Base-by-base conservation (phyloP, 208 protist genomes). In the Porcisia deanei region DNA sequence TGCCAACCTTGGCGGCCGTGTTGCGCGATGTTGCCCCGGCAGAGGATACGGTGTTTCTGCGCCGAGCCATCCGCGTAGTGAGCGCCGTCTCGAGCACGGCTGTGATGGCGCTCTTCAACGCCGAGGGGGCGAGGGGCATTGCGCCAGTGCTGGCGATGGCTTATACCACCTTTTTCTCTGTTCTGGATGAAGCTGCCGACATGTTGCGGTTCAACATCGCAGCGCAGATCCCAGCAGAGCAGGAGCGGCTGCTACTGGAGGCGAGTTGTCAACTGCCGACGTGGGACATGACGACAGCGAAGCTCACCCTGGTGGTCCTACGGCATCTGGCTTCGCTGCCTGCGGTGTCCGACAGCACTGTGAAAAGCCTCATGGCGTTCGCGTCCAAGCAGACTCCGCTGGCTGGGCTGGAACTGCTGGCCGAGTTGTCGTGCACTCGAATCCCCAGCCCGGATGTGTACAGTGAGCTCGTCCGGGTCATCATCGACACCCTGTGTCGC, bases 171-270 rank as follows among this genome's bases (percentile, higher is more conserved):
- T 95, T 95, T 69, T 97, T 88, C 76, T 60, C 82, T 25, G 34
- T 82, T 0, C 83, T 95, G 79, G 93, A 97, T 77, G 79, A 94
- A 75, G 81, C 84, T 39, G 93, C 93, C 2, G 84, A 93, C 71
- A 59, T 77, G 37, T 61, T 94, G 59, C 82, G 85, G 53, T 85
- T 85, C 70, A 93, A 94, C 80, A 90, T 97, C 63, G 83, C 93
- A 22, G 85, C 90, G 25, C 76, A 80, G 67, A 80, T 88, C 2
- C 79, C 74, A 2, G 53, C 64, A 30, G 78, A 82, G 45, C 70
- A 65, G 64, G 80, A 86, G 77, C 80, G 55, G 76, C 79, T 87
- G 53, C 80, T 88, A 66, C 77, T 83, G 37, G 91, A 94, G 75
- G 89, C 86, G 30, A 85, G 84, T 74, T 88, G 85, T 70, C 76